Conservation (phyloP, 1,284 basidiomycete species). For the Malassezia sympodialis region DNA sequence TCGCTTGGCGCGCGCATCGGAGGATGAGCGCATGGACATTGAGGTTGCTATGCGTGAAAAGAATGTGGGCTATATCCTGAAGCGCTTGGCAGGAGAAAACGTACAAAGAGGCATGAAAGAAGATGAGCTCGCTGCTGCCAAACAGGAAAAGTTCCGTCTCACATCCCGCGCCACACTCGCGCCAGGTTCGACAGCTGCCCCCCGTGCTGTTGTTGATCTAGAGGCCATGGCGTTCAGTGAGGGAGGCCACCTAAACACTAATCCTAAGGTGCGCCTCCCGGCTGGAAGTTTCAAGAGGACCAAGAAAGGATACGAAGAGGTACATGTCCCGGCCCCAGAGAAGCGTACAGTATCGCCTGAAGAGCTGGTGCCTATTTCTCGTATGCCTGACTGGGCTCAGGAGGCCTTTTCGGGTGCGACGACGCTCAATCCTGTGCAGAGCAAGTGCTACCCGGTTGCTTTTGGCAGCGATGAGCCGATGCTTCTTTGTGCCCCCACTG, state of each 20-base stretch:
- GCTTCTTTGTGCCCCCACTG: conserved; percentile 91
- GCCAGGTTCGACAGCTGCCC: conserved; percentile 70
- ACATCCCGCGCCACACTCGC: conserved; percentile 79
- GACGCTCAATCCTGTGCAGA: conserved; percentile 76
- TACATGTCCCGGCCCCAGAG: conserved; percentile 90
- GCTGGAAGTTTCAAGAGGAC: conserved; percentile 95
- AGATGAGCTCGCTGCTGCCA: conserved; percentile 59
- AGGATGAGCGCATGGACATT: conserved; percentile 80
- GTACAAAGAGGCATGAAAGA: conserved; percentile 50
- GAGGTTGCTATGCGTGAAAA: conserved; percentile 98
- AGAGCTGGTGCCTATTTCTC: conserved; percentile 65
- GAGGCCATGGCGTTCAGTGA: conserved; percentile 91
- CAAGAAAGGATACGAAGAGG: conserved; percentile 95
- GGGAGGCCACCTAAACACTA: conserved; percentile 92
- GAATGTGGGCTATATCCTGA: conserved; percentile 87
- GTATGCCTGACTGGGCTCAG: conserved; percentile 72
- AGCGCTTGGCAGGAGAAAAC: conserved; percentile 55
- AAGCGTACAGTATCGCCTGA: conserved; percentile 56
- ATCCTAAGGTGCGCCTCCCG: conserved; percentile 94
- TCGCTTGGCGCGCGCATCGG: conserved; percentile 71
- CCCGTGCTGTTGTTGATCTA: conserved; percentile 76
- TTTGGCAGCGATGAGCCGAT: conserved; percentile 86
- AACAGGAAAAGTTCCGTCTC: conserved; percentile 51
- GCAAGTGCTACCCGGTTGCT: conserved; percentile 64
- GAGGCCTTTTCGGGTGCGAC: conserved; percentile 53